Conservation (phyloP, 768 basidiomycete species). For the Leccinum truebloodii region DNA sequence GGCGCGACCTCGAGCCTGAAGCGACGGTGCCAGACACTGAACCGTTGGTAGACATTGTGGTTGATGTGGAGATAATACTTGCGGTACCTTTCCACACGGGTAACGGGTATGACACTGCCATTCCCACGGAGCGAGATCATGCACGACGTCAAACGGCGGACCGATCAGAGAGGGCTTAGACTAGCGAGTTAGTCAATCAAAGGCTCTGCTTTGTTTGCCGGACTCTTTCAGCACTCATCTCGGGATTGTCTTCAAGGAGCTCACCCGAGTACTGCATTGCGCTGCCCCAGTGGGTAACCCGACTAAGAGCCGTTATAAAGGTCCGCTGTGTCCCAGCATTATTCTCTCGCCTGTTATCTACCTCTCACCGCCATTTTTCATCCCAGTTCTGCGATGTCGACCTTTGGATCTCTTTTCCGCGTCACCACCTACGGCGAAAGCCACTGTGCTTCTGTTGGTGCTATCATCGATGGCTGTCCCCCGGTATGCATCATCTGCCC, state of each 20-base stretch:
- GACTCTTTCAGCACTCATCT: neutral
- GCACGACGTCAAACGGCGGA: neutral
- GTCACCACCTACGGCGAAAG: conserved; percentile 99
- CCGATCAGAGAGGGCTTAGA: neutral
- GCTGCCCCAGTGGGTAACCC: conserved; percentile 9
- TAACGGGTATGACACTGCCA: neutral
- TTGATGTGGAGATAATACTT: neutral
- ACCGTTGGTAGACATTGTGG: conserved; percentile 30
- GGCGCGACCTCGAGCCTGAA: conserved; percentile 58
- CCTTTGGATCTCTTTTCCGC: conserved; percentile 87
- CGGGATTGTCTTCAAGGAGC: conserved; percentile 13
- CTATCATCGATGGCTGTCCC: conserved; percentile 96
- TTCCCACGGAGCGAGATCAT: conserved; percentile 25
- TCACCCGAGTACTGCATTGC: conserved; percentile 28
- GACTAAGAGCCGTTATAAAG: conserved; percentile 21
- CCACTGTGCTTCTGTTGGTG: conserved; percentile 95
- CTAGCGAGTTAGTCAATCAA: neutral
- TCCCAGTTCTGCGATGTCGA: conserved; percentile 66
- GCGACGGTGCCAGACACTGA: conserved; percentile 25
- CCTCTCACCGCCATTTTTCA: conserved; percentile 15
- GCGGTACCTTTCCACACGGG: conserved; percentile 4
- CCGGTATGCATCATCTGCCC: conserved; percentile 57
- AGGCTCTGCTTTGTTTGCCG: neutral
- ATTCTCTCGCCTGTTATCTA: conserved; percentile 1
- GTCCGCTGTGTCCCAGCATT: conserved; percentile 8